These are phyloP conservation scores for Picea abies DNA, from an alignment of 83 land plant genomes.

Conservation along the genomic window DNA sequence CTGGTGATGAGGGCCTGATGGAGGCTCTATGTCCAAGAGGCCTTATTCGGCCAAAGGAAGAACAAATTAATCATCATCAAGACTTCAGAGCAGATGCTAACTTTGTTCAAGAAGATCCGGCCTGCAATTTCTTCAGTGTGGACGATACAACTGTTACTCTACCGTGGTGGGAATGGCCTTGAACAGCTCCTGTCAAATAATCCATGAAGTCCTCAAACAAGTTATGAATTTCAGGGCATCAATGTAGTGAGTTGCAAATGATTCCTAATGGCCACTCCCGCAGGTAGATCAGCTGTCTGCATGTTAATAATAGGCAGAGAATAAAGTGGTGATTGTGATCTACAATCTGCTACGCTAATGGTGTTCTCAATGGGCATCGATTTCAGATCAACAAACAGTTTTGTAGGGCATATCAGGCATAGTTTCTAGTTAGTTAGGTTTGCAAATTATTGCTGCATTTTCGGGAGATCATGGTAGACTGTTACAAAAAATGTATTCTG, in stretches of 20 bases:
- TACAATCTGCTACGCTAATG: not conserved
- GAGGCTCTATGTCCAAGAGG: not conserved
- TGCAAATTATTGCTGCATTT: too few species aligned
- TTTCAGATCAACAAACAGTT: not conserved
- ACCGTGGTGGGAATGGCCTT: slow-evolving; percentile 16
- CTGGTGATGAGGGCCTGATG: not conserved
- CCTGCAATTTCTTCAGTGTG: slow-evolving; percentile 12
- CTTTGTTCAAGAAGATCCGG: not conserved
- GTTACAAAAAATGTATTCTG: too few species aligned
- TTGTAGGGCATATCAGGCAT: not conserved
- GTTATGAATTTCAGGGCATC: not conserved
- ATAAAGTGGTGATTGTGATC: slow-evolving; percentile 1
- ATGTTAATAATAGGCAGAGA: not conserved
- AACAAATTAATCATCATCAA: not conserved
- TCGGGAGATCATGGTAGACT: too few species aligned
- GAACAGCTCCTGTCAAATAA: not conserved
- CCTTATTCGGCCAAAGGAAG: not conserved
- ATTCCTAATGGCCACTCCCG: not conserved
- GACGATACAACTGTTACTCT: not conserved
- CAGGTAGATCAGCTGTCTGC: too few species aligned
- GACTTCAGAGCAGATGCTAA: not conserved
- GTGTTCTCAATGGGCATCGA: not conserved
- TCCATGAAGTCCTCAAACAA: not conserved
- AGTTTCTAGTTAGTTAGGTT: too few species aligned
- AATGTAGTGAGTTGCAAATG: not conserved